Percentiles rank a stretch among this genome's conserved stretches.
These are phyloP conservation scores for Podospora pseudocomata DNA, from an alignment of 495 filamentous ascomycete genomes.

Conservation along the genomic window DNA sequence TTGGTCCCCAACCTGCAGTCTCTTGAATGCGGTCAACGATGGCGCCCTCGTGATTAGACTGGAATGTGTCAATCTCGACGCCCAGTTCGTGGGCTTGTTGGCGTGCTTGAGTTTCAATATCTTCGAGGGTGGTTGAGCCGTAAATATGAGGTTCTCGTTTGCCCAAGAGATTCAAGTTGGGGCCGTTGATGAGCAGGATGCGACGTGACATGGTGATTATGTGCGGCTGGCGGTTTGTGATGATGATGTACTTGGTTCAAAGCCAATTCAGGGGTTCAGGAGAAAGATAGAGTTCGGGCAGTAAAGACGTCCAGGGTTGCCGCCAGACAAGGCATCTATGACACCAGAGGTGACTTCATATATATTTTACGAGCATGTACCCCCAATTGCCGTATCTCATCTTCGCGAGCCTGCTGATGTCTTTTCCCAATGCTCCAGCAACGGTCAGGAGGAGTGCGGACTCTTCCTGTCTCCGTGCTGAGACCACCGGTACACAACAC, in stretches of 20 bases:
- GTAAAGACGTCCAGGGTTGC: not conserved
- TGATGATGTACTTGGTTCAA: not conserved
- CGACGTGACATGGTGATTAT: conserved; percentile 41
- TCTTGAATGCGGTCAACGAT: conserved; percentile 59
- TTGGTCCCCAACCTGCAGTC: conserved; percentile 38
- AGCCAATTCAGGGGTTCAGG: not conserved
- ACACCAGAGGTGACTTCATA: not conserved
- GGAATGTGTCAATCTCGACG: conserved; percentile 50
- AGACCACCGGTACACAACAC: not conserved
- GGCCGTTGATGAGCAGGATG: conserved; percentile 73
- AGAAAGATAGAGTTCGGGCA: not conserved
- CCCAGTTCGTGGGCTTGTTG: conserved; percentile 42
- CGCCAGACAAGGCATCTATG: not conserved
- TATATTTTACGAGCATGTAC: not conserved
- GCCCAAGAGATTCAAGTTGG: conserved; percentile 77
- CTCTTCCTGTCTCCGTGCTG: not conserved
- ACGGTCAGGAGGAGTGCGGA: not conserved
- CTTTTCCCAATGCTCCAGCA: not conserved
- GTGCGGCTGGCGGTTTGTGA: not conserved
- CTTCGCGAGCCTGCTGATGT: not conserved
- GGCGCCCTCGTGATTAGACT: conserved; percentile 66
- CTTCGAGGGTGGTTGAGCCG: conserved; percentile 59
- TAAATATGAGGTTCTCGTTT: conserved; percentile 69
- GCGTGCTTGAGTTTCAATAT: conserved; percentile 48
- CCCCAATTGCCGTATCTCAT: not conserved